These are phyloP conservation scores for Silene coronaria DNA, from an alignment of 179 eudicot genomes.

Conservation along the genomic window DNA sequence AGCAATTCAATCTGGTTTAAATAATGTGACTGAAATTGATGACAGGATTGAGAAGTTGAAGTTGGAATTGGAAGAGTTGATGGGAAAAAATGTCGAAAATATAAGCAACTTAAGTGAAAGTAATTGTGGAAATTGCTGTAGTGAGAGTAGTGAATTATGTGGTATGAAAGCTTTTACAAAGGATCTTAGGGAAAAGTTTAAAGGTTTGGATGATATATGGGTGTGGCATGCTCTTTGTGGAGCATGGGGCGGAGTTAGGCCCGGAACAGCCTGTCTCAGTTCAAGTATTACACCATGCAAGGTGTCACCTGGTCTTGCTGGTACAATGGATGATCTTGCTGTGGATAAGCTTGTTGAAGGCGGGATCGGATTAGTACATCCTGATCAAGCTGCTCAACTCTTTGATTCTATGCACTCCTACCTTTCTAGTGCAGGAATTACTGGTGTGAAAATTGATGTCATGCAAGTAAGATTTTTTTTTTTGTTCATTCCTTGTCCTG, in stretches of 20 bases:
- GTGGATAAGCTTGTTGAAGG: constrained; percentile 54
- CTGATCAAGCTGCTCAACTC: constrained; percentile 48
- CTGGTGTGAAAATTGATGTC: constrained; percentile 69
- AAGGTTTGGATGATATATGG: constrained; percentile 53
- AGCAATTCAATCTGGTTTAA: constrained; percentile 30
- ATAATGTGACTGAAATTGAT: constrained; percentile 30
- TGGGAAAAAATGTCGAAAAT: constrained; percentile 18
- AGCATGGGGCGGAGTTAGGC: constrained; percentile 73
- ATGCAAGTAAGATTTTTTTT: constrained; percentile 43
- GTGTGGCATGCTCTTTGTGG: constrained; percentile 73
- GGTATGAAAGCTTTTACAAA: constrained; percentile 58
- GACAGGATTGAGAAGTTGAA: constrained; percentile 32
- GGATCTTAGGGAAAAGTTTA: constrained; percentile 43
- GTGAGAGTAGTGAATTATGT: constrained; percentile 18
- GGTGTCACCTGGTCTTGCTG: constrained; percentile 46
- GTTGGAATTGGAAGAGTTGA: constrained; percentile 37
- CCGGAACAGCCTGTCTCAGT: constrained; percentile 43
- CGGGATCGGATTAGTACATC: constrained; percentile 59
- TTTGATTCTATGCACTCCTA: constrained; percentile 66
- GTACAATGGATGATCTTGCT: constrained; percentile 61
- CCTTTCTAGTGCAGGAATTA: constrained; percentile 44
- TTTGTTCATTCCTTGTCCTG: not conserved
- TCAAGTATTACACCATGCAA: constrained; percentile 35
- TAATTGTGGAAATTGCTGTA: not conserved
- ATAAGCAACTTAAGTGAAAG: not conserved